Percentiles rank a stretch among this genome's conserved stretches.
phyloP scores from a whole-genome alignment of 2,329 filamentous ascomycete species.

The Fusarium acutatum region DNA sequence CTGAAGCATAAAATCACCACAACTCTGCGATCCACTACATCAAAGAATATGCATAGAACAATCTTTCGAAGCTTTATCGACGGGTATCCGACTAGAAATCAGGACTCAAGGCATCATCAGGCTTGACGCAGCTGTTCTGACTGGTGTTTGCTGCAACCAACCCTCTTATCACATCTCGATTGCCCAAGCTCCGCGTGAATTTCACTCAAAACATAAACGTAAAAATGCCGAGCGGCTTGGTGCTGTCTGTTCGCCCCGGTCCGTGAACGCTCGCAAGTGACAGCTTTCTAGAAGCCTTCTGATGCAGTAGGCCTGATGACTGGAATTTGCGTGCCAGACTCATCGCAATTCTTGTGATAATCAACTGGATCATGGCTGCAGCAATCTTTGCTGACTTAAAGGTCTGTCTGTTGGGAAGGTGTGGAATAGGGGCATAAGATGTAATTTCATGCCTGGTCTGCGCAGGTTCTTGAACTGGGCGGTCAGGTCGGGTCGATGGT shows the following conservation, averaged over 20 bases:
- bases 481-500: not conserved
- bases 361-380: constrained; percentile 9
- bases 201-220: constrained; percentile 21
- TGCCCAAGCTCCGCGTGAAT: constrained; percentile 30
- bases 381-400: constrained; percentile 8
- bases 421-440: constrained; percentile 8
- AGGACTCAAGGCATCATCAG: constrained; percentile 20
- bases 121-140: constrained; percentile 17
- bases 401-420: constrained; percentile 1
- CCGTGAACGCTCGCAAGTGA: constrained; percentile 21
- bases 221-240: constrained; percentile 9
- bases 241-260: constrained; percentile 22
- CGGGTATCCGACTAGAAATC: constrained; percentile 22
- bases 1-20: constrained; percentile 33
- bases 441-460: constrained; percentile 14
- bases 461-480: not conserved
- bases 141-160: constrained; percentile 24
- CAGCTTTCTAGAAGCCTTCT: constrained; percentile 39
- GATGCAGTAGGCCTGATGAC: constrained; percentile 24
- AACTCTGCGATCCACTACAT: constrained; percentile 29
- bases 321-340: constrained; percentile 27
- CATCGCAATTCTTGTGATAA: constrained; percentile 9
- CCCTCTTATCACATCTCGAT: constrained; percentile 32
- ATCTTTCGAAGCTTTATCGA: constrained; percentile 35
- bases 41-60: constrained; percentile 31